Evolutionary conservation across 2,329 filamentous ascomycete genomes (phyloP).

Genomic region (Herpotrichia juniperi): DNA sequence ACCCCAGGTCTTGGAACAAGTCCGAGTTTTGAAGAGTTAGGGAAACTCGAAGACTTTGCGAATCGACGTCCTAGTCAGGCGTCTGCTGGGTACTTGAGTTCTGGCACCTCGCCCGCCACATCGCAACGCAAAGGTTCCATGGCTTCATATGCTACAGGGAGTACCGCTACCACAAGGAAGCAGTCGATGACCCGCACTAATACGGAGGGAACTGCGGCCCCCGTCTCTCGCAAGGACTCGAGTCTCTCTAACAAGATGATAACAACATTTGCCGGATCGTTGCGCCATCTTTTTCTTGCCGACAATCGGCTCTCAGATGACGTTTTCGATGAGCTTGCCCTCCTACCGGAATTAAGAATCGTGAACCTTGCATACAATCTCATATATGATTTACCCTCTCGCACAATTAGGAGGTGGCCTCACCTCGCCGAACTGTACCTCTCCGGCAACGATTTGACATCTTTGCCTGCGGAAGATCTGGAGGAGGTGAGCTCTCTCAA

Average conservation of each 20-base stretch:
- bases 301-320: constrained; percentile 96
- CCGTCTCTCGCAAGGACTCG: constrained; percentile 81
- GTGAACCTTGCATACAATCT: constrained; percentile 96
- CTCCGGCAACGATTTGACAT: constrained; percentile 92
- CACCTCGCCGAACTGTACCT: constrained; percentile 91
- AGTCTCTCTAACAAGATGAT: constrained; percentile 78
- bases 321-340: constrained; percentile 87
- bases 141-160: constrained; percentile 71
- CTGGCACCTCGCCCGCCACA: constrained; percentile 73
- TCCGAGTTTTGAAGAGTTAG: constrained; percentile 80
- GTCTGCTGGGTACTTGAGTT: constrained; percentile 76
- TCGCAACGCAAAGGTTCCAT: constrained; percentile 78
- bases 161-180: constrained; percentile 61
- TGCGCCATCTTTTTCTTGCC: constrained; percentile 84
- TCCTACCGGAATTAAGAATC: constrained; percentile 82
- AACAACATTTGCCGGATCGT: constrained; percentile 85
- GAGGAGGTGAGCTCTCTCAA: constrained; percentile 88
- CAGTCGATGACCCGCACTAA: constrained; percentile 75
- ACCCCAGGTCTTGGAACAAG: constrained; percentile 55
- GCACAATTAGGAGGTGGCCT: constrained; percentile 87
- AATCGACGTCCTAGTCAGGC: constrained; percentile 82
- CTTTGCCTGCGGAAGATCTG: constrained; percentile 88
- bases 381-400: constrained; percentile 87
- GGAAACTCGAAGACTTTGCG: constrained; percentile 66
- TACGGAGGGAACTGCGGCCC: constrained; percentile 63